Base-by-base conservation (phyloP, 139 green algal genomes). In the Astrephomene gubernaculifera region DNA sequence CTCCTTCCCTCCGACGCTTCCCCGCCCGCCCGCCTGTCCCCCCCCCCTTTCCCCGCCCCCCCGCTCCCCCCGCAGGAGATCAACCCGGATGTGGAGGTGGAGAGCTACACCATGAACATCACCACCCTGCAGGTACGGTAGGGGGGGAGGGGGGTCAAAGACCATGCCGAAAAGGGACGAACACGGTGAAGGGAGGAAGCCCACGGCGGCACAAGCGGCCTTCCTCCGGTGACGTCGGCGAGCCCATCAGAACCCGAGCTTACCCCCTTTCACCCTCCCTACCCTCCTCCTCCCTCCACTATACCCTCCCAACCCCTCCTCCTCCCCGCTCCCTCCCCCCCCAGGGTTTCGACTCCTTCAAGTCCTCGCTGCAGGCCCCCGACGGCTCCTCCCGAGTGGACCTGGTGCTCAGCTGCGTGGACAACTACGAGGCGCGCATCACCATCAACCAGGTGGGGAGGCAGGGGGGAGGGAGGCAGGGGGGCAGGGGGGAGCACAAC, bases 361-460 rank as follows among this genome's bases (percentile, higher is more conserved):
- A 97, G 87, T 52, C 70, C 33, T 92, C 65, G n/a, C 81, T 97
- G 49, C 83, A 81, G 39, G 35, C 89, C 54, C 68, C 82, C 29
- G 71, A 71, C 27, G 81, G 45, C 61, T 49, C 68, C 14, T 94
- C 88, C 0, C 88, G 94, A 0, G 97, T 99, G 53, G 96, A 99
- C 89, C 89, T 99, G 64, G 92, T 99, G 64, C 94, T 99, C 41
- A 93, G 85, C 57, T 99, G 97, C 79, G 97, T 99, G 53, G 97
- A 99, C 92, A 99, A 99, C 95, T 99, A 99, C 87, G 97, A 99
- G 86, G 97, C 97, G 5, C 93, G 97, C 60, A 98, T 99, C 92
- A 96, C 95, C 25, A 97, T 99, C 93, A 99, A 99, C 89, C 94
- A 98, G 94, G 95, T 92, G 81, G 0, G 44, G 57, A 97, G 94